These are phyloP conservation scores for Sordariomycetes sp. DNA, from an alignment of 2,329 filamentous ascomycete genomes.

Conservation along the genomic window DNA sequence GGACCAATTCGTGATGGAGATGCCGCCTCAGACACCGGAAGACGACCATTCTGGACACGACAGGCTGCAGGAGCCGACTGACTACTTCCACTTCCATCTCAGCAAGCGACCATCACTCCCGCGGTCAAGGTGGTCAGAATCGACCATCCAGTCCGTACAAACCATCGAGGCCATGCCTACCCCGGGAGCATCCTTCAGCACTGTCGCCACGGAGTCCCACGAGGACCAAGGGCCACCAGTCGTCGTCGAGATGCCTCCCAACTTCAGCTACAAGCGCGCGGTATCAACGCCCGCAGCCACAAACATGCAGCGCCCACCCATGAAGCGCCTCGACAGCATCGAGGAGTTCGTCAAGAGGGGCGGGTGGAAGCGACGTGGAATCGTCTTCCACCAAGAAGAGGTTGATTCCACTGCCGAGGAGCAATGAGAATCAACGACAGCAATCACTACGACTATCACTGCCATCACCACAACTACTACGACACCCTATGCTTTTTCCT, in stretches of 20 bases:
- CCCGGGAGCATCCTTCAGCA: slow-evolving; percentile 9
- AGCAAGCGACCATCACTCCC: slow-evolving; percentile 19
- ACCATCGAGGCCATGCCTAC: slow-evolving; percentile 12
- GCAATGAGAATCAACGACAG: too few species aligned
- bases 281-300: slow-evolving; percentile 2
- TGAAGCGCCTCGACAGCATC: slow-evolving; percentile 27
- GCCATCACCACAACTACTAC: too few species aligned
- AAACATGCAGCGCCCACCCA: slow-evolving; percentile 23
- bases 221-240: slow-evolving; percentile 7
- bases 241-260: slow-evolving; percentile 16
- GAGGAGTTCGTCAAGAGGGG: slow-evolving; percentile 32
- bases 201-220: slow-evolving; percentile 3
- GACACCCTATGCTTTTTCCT: too few species aligned
- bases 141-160: slow-evolving; percentile 24
- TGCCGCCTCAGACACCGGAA: slow-evolving; percentile 18
- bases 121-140: slow-evolving; percentile 32
- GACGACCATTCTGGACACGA: slow-evolving; percentile 11
- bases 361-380: slow-evolving; percentile 32
- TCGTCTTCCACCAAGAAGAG: slow-evolving; percentile 28
- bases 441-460: too few species aligned
- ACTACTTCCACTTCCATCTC: slow-evolving; percentile 23
- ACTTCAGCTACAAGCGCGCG: slow-evolving; percentile 20
- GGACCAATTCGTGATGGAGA: slow-evolving; percentile 12
- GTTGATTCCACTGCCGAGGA: slow-evolving; percentile 3
- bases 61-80: slow-evolving; percentile 15